Evolutionary conservation across 1,284 basidiomycete genomes (phyloP), one percentile per base, ranked within the genome.

Genomic region (Farysia itapuensis): DNA sequence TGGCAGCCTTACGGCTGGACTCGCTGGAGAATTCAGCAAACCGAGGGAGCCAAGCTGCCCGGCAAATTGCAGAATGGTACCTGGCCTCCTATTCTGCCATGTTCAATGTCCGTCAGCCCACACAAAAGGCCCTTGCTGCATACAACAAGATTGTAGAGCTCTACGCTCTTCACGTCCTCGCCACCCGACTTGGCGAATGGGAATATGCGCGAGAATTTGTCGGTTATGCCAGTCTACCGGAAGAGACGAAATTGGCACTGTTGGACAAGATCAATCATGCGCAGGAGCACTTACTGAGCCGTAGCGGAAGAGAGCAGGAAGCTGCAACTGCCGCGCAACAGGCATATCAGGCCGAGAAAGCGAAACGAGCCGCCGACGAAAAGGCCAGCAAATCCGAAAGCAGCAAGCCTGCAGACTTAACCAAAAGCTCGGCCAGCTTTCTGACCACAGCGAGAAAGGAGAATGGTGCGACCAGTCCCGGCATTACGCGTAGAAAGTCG

Each of bases 131-230:
- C 5, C 37, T 47, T 3, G 46, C 48, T 5, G 54, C 63, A 6
- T 71, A 71, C 39, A 49, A 63, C 20, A 59, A 56, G 35, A 52
- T 69, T 19, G 42, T 71, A 2, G 64, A 47, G 1, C 44, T 71
- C 6, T 71, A 71, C 39, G 44, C 63, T 21, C 26, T 71, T 14
- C 64, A 71, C 20, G 52, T 71, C 11, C 46, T 71, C 2, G 68
- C 59, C 11, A 35, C 50, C 15, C 47, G 60, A 7, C 34, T 53
- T 6, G 56, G 42, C 34, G 66, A 71, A n/a, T 71, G 68, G 68
- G 59, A 68, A 24, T 67, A 68, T 21, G 68, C 68, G 3, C 47
- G 50, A 4, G 57, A 66, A 16, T 61, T 68, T 29, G 56, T 69
- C 3, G 64, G 58, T 19, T 67, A 71, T 39, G 57, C 54, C 31